Conservation (phyloP, 75 land plant species). For the Azolla pinnata region DNA sequence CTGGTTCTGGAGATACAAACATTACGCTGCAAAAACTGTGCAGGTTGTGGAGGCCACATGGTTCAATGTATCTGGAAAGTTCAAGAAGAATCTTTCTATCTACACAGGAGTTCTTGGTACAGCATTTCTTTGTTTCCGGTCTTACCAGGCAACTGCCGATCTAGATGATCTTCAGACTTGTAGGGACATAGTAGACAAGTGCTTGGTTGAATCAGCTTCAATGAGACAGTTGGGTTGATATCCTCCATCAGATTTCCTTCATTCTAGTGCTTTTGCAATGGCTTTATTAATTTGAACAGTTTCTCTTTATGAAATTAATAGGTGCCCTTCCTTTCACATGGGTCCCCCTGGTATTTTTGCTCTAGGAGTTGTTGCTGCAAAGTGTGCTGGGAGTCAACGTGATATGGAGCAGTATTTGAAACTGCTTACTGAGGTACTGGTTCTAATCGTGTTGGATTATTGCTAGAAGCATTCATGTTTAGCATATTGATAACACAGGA, state of each 20-base stretch:
- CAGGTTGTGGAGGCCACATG: conserved; percentile 61
- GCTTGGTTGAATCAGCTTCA: conserved; percentile 32
- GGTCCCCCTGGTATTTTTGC: conserved; percentile 73
- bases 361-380: conserved; percentile 56
- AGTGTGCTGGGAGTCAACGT: conserved; percentile 32
- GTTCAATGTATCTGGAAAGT: conserved; percentile 14
- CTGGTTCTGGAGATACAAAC: too few relatives aligned
- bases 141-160: conserved; percentile 45
- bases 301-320: too few relatives aligned
- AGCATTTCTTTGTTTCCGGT: conserved; percentile 51
- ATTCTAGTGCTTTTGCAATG: not conserved
- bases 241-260: not conserved
- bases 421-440: conserved; percentile 51
- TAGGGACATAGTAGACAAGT: conserved; percentile 46
- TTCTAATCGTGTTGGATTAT: too few relatives aligned
- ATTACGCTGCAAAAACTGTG: too few relatives aligned
- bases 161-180: conserved; percentile 35
- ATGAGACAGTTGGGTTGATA: conserved; percentile 27
- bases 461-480: too few relatives aligned
- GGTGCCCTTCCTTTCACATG: conserved; percentile 51
- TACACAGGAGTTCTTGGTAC: conserved; percentile 64
- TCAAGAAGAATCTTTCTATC: conserved; percentile 35
- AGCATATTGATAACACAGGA: not conserved
- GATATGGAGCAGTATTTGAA: conserved; percentile 29
- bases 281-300: too few relatives aligned